Conservation (phyloP, 352 stramenopile species). For the Globisporangium uncinulatum region DNA sequence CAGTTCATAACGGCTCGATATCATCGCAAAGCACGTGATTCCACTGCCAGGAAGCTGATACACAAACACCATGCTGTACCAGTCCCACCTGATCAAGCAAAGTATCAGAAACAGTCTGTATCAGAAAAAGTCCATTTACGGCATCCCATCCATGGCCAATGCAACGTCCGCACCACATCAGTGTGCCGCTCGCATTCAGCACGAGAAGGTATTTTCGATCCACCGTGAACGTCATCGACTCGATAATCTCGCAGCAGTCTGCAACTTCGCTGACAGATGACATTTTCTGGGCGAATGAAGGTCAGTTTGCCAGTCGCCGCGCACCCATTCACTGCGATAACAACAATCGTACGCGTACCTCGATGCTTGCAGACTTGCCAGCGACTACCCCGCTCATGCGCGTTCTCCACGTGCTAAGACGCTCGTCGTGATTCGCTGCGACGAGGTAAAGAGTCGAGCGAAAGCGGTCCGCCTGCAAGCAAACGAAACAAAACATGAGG, state of each 20-base stretch:
- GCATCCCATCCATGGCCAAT: neutral
- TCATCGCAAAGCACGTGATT: slow-evolving; percentile 18
- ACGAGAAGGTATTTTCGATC: neutral
- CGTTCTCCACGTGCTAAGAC: slow-evolving; percentile 6
- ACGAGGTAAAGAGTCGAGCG: slow-evolving; percentile 10
- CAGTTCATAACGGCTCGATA: neutral
- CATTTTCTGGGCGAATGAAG: neutral
- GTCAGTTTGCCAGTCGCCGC: neutral
- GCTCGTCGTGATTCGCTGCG: slow-evolving; percentile 11
- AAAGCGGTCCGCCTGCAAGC: slow-evolving; percentile 10
- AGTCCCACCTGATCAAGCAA: slow-evolving; percentile 27
- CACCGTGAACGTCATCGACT: slow-evolving; percentile 1
- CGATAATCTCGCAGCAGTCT: neutral
- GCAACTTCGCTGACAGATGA: neutral
- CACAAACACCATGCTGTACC: slow-evolving; percentile 20
- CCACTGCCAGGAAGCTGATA: slow-evolving; percentile 11
- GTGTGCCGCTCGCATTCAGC: neutral
- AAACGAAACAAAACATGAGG: neutral
- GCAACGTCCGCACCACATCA: slow-evolving; percentile 1
- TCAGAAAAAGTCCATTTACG: neutral
- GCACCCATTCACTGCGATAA: neutral
- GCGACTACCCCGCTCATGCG: neutral
- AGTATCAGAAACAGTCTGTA: slow-evolving; percentile 1
- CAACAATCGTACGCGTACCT: slow-evolving; percentile 1
- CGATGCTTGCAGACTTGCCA: neutral